These are phyloP conservation scores for Pezicula carpinea DNA, from an alignment of 2,329 filamentous ascomycete genomes.

Conservation along the genomic window DNA sequence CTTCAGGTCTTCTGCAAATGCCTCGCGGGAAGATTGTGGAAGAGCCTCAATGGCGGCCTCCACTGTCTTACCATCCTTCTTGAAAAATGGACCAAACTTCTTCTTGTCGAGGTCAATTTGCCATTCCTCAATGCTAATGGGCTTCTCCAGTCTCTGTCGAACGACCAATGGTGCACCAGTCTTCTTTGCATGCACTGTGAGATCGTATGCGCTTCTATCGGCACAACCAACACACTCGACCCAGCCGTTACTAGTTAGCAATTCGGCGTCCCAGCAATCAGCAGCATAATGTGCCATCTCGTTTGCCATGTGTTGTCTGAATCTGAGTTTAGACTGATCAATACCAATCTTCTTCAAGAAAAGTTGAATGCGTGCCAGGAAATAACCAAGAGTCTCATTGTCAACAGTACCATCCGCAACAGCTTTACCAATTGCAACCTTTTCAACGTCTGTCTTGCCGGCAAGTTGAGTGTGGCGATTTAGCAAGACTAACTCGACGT, in stretches of 20 bases:
- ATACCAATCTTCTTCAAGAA: constrained; percentile 88
- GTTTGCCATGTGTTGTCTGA: constrained; percentile 93
- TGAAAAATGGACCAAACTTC: constrained; percentile 92
- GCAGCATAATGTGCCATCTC: constrained; percentile 91
- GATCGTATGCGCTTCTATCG: constrained; percentile 90
- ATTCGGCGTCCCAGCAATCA: constrained; percentile 97
- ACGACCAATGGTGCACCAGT: constrained; percentile 84
- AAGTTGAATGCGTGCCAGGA: constrained; percentile 86
- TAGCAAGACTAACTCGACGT: constrained; percentile 78
- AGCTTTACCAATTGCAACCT: constrained; percentile 77
- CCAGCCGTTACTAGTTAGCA: constrained; percentile 91
- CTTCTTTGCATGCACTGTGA: constrained; percentile 88
- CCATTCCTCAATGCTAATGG: constrained; percentile 80
- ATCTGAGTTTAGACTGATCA: constrained; percentile 83
- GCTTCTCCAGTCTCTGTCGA: constrained; percentile 73
- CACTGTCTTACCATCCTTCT: constrained; percentile 85
- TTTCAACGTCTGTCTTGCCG: constrained; percentile 73
- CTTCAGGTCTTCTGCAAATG: constrained; percentile 68
- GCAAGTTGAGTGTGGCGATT: constrained; percentile 81
- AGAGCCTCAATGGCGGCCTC: constrained; percentile 67
- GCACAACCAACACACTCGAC: constrained; percentile 98
- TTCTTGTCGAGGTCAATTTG: constrained; percentile 87
- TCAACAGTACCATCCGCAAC: constrained; percentile 80
- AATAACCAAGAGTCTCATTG: constrained; percentile 97
- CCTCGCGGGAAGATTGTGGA: constrained; percentile 76